Evolutionary conservation across 768 basidiomycete species (phyloP).

Genomic region (Coprinopsis marcescibilis): DNA sequence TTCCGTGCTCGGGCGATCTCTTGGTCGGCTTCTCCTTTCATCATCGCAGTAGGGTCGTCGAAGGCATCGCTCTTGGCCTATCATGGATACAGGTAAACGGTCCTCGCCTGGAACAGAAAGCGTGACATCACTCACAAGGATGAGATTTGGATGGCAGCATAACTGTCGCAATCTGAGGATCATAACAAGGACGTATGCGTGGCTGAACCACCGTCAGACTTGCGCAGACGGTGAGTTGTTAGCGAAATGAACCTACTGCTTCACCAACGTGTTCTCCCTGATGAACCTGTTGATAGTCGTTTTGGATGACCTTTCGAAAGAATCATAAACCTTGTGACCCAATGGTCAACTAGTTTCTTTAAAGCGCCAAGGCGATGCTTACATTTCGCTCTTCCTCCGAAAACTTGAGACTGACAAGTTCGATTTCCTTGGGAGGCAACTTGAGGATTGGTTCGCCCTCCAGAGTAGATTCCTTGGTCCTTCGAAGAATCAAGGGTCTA

Average conservation of each 20-base stretch:
- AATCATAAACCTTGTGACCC: constrained; percentile 45
- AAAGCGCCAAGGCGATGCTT: constrained; percentile 14
- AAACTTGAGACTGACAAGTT: constrained; percentile 57
- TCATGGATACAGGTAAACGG: not conserved
- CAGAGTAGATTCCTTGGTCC: constrained; percentile 60
- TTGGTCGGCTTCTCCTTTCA: constrained; percentile 44
- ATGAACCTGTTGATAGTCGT: constrained; percentile 57
- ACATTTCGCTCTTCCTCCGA: constrained; percentile 61
- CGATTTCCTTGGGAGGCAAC: constrained; percentile 55
- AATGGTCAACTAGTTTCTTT: not conserved
- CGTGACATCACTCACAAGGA: constrained; percentile 40
- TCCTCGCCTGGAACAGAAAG: not conserved
- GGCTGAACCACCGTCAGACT: not conserved
- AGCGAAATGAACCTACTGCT: constrained; percentile 47
- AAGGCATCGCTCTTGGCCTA: constrained; percentile 27
- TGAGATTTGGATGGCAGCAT: constrained; percentile 67
- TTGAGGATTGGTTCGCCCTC: constrained; percentile 68
- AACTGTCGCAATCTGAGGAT: constrained; percentile 72
- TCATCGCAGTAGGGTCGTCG: constrained; percentile 45
- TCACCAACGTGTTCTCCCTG: constrained; percentile 56
- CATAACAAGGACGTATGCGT: constrained; percentile 41
- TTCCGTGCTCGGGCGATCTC: constrained; percentile 56
- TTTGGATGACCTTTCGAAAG: constrained; percentile 49
- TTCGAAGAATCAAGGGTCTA: constrained; percentile 59
- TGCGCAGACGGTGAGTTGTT: not conserved